Percentiles rank a stretch among this genome's conserved stretches.
Evolutionary conservation across 1,284 basidiomycete genomes (phyloP).

Genomic region (Agroathelia rolfsii): DNA sequence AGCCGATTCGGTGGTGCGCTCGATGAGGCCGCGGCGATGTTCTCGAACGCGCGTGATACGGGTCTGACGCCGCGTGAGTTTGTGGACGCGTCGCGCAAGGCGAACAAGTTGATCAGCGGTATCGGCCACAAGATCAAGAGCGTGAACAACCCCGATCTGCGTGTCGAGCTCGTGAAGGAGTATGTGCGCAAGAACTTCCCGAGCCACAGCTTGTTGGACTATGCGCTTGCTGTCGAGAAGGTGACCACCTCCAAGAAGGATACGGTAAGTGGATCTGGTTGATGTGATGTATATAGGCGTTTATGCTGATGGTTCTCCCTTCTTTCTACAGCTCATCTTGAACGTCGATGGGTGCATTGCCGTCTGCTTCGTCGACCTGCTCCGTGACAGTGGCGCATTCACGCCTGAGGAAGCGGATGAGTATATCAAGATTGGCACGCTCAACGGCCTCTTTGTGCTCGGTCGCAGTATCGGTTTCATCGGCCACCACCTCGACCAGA

Average conservation of each 20-base stretch:
- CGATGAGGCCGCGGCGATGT: constrained; percentile 94
- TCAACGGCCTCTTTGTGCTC: constrained; percentile 96
- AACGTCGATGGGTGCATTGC: constrained; percentile 98
- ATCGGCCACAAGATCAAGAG: constrained; percentile 99
- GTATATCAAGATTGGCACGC: constrained; percentile 90
- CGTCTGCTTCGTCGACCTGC: constrained; percentile 94
- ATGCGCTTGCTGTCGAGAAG: constrained; percentile 96
- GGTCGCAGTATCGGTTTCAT: constrained; percentile 98
- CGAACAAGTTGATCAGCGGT: constrained; percentile 96
- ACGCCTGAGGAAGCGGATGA: constrained; percentile 93
- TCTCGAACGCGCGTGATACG: constrained; percentile 83
- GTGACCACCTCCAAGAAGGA: constrained; percentile 98
- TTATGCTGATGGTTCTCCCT: too few species aligned
- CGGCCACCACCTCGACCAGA: constrained; percentile 92
- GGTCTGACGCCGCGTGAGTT: constrained; percentile 96
- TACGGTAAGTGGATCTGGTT: constrained; percentile 46
- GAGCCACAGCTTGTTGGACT: constrained; percentile 85
- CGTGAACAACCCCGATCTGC: constrained; percentile 93
- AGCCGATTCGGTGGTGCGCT: constrained; percentile 99
- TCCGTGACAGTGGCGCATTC: constrained; percentile 91
- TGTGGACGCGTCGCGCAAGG: constrained; percentile 91
- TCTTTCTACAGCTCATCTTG: constrained; percentile 60
- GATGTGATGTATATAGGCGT: constrained; percentile 9
- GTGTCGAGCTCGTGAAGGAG: constrained; percentile 97
- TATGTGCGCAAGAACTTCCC: constrained; percentile 96